These are phyloP conservation scores for Aspergillus eucalypticola DNA, from an alignment of 2,329 filamentous ascomycete genomes.

Conservation along the genomic window DNA sequence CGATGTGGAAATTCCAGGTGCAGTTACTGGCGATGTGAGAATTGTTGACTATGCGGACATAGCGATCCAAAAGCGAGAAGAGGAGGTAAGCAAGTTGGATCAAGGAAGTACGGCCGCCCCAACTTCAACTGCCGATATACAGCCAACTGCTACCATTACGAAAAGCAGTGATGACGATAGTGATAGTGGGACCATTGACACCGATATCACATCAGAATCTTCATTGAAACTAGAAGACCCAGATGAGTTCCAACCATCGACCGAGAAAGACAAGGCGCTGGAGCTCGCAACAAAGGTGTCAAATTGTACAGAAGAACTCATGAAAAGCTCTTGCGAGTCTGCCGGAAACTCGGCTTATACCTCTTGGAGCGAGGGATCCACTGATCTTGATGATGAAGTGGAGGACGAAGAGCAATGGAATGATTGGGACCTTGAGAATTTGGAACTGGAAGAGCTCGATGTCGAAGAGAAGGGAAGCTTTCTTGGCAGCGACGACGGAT, in stretches of 20 bases:
- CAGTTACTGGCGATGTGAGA: not conserved
- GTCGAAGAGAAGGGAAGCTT: not conserved
- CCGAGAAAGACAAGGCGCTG: not conserved
- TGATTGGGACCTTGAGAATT: not conserved
- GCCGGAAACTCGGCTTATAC: slow-evolving; percentile 4
- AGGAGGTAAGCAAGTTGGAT: not conserved
- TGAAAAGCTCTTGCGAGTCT: not conserved
- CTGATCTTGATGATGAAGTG: not conserved
- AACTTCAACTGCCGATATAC: not conserved
- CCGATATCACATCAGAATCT: not conserved
- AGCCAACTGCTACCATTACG: not conserved
- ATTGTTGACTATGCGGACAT: not conserved
- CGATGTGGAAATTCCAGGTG: not conserved
- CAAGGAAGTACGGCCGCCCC: not conserved
- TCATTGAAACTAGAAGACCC: not conserved
- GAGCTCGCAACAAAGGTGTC: not conserved
- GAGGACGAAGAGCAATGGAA: slow-evolving; percentile 7
- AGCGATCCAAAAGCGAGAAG: not conserved
- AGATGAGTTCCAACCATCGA: not conserved
- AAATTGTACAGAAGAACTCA: not conserved
- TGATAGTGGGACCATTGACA: not conserved
- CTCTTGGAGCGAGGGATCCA: slow-evolving; percentile 6
- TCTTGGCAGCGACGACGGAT: not conserved
- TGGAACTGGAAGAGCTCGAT: not conserved
- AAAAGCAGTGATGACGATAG: not conserved